Conservation (phyloP, 169 alveolate genomes). For the Cryptosporidium sp. region DNA sequence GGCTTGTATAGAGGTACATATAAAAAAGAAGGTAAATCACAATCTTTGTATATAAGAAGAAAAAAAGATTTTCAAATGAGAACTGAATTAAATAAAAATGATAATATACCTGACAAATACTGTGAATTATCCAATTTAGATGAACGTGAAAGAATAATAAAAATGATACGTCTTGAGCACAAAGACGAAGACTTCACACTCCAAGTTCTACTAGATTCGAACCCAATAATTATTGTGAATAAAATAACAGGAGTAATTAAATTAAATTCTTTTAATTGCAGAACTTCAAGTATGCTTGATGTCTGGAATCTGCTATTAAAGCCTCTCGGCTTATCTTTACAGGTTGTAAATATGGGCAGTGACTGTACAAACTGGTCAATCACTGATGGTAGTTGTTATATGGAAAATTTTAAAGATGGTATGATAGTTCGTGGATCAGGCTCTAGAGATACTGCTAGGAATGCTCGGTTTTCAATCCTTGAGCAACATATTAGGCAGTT, state of each 20-base stretch:
- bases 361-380: slow-evolving; percentile 61
- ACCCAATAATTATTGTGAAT: slow-evolving; percentile 54
- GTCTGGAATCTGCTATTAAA: slow-evolving; percentile 64
- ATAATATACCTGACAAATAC: slow-evolving; percentile 26
- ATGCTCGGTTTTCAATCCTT: slow-evolving; percentile 69
- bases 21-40: slow-evolving; percentile 27
- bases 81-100: slow-evolving; percentile 26
- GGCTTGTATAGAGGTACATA: neutral
- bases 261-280: slow-evolving; percentile 45
- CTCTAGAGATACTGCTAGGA: slow-evolving; percentile 73
- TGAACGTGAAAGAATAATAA: slow-evolving; percentile 46
- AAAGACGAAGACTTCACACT: slow-evolving; percentile 58
- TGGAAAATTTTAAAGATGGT: slow-evolving; percentile 71
- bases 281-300: slow-evolving; percentile 51
- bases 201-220: slow-evolving; percentile 27
- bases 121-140: slow-evolving; percentile 28
- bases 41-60: slow-evolving; percentile 13
- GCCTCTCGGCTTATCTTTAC: slow-evolving; percentile 60
- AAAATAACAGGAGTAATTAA: slow-evolving; percentile 63
- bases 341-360: neutral
- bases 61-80: slow-evolving; percentile 37
- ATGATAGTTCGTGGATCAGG: slow-evolving; percentile 77
- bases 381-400: slow-evolving; percentile 70
- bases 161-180: slow-evolving; percentile 50
- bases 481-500: slow-evolving; percentile 74